These are phyloP conservation scores for Phytopythium oedochilum DNA, from an alignment of 352 stramenopile species.

Conservation along the genomic window DNA sequence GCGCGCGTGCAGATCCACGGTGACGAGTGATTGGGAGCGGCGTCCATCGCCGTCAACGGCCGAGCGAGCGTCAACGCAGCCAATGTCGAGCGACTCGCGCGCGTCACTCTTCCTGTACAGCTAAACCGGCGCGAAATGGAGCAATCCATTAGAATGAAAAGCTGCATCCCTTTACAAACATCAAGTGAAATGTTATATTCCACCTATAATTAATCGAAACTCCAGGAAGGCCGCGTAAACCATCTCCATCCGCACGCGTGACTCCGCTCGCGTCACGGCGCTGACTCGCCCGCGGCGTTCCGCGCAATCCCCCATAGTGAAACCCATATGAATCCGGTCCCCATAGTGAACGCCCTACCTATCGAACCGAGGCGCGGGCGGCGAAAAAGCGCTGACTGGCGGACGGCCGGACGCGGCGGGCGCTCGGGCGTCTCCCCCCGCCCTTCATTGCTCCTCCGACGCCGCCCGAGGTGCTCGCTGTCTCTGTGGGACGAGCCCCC, in stretches of 20 bases:
- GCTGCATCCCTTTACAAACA: background rate
- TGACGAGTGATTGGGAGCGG: background rate
- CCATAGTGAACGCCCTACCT: background rate
- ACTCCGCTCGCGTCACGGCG: conserved; percentile 1
- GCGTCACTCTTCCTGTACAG: background rate
- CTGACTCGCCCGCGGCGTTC: background rate
- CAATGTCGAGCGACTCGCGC: background rate
- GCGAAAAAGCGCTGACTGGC: background rate
- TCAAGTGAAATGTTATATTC: background rate
- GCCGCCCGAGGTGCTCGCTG: too few relatives aligned
- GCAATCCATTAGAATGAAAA: background rate
- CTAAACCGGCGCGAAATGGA: background rate
- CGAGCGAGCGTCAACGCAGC: too few relatives aligned
- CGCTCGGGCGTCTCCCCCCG: too few relatives aligned
- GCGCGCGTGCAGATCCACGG: conserved; percentile 5
- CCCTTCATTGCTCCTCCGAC: too few relatives aligned
- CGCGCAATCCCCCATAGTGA: background rate
- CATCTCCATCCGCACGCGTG: background rate
- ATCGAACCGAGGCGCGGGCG: too few relatives aligned
- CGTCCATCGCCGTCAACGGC: too few relatives aligned
- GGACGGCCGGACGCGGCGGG: background rate
- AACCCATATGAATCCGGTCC: background rate
- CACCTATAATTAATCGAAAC: background rate
- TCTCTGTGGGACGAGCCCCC: too few relatives aligned
- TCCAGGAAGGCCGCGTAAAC: too few relatives aligned